Evolutionary conservation across 371 early-diverging fungal species (phyloP), one percentile per base, ranked within the genome.

Genomic region (Choanephora cucurbitarum): DNA sequence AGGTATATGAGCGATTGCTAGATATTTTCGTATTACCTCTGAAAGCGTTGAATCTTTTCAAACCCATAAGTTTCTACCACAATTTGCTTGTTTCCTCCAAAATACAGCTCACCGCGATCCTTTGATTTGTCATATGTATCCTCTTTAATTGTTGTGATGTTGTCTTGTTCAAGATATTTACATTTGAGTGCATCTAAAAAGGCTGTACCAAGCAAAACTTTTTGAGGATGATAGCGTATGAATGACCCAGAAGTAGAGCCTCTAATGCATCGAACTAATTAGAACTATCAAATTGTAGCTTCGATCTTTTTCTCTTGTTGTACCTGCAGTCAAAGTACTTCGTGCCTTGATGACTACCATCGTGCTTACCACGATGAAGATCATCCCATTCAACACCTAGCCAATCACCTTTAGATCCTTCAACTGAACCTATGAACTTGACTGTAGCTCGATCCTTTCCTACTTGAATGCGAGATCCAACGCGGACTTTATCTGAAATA

Each of bases 371-470:
- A n/a, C 92, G 79, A 3, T 57, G 52, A 0, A 83, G 69, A 69
- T 84, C 81, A 58, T 90, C 90, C 94, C 95, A 95, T 69, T 94
- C 92, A n/a, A 95, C 76, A 14, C 94, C 94, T n/a, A 89, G 73
- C 95, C 95, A 95, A 32, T 70, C 69, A 11, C 92, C 87, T 17
- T 66, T 66, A 19, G 87, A 74, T 0, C 70, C 70, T 3, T 69
- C 66, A 0, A 91, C 83, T 1, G 79, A 57, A 0, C 92, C 93
- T 55, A 77, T 66, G 58, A 79, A 93, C 13, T 86, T 84, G 5
- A 93, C 67, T 0, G 91, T 91, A 2, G 82, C 86, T 9, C 69
- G 54, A 61, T 83, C 70, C 13, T 64, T 50, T 5, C 64, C 71
- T 3, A 79, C 60, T 55, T 76, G 76, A 32, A 82, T 69, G 9